These are phyloP conservation scores for Hanseniaspora valbyensis DNA, from an alignment of 805 yeast species.

Conservation along the genomic window DNA sequence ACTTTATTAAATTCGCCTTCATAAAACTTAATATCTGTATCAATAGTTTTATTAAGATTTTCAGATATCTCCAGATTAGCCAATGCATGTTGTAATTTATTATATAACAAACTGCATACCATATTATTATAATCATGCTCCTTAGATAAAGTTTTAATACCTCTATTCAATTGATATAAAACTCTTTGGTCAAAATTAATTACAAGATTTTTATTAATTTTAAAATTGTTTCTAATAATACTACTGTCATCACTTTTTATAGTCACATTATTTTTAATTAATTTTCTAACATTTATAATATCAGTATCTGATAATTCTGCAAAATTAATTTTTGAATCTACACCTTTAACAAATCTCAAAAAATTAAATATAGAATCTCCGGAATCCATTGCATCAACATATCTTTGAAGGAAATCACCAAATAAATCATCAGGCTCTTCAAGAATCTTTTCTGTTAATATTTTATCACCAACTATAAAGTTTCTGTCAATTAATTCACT, in stretches of 20 bases:
- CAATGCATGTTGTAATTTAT: neutral
- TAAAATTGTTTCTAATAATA: neutral
- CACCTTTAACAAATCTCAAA: neutral
- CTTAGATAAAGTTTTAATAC: neutral
- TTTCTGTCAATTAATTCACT: neutral
- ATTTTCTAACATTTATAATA: neutral
- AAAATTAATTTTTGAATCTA: conserved; percentile 8
- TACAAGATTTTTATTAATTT: neutral
- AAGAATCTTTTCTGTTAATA: conserved; percentile 3
- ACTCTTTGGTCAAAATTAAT: conserved; percentile 12
- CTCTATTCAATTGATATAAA: conserved; percentile 1
- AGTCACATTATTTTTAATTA: neutral
- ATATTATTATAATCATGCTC: neutral
- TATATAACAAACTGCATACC: neutral
- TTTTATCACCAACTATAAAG: neutral
- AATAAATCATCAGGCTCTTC: conserved; percentile 8
- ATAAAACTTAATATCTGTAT: conserved; percentile 19
- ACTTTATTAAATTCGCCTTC: conserved; percentile 38
- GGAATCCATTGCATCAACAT: conserved; percentile 11
- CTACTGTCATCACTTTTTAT: neutral
- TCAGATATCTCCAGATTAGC: neutral
- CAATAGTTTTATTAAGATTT: neutral
- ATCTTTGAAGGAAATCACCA: conserved; percentile 9
- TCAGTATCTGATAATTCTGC: conserved; percentile 5
- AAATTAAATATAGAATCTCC: conserved; percentile 12